Conservation (phyloP, 148 eudicot species). For the Cornus controversa region DNA sequence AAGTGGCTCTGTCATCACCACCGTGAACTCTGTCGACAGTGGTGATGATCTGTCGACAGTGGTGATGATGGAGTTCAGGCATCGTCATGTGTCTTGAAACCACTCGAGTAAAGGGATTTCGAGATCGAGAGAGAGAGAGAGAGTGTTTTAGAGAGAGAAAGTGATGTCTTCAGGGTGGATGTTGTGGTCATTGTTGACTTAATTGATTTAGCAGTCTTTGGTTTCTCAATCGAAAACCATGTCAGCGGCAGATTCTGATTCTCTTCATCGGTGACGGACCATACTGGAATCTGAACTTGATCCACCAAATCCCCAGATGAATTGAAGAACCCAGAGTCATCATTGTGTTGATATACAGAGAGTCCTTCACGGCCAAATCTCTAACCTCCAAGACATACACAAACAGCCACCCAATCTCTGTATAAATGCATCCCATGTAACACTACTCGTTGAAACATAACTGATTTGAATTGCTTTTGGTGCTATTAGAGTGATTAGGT, state of each 20-base stretch:
- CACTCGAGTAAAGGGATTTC: too few species aligned
- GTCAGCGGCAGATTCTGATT: slow-evolving; percentile 60
- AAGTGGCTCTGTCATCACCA: too few species aligned
- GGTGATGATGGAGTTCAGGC: too few species aligned
- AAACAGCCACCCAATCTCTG: slow-evolving; percentile 54
- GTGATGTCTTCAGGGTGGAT: too few species aligned
- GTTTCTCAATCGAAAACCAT: slow-evolving; percentile 68
- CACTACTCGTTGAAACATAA: not conserved
- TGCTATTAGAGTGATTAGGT: too few species aligned
- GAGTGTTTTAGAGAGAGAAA: too few species aligned
- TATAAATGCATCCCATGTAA: too few species aligned
- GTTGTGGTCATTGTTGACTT: too few species aligned
- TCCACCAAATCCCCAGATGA: slow-evolving; percentile 61
- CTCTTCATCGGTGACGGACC: slow-evolving; percentile 48
- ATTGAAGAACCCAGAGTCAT: slow-evolving; percentile 40
- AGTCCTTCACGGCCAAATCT: slow-evolving; percentile 47
- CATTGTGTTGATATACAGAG: slow-evolving; percentile 48
- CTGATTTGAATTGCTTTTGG: not conserved
- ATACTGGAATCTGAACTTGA: slow-evolving; percentile 58
- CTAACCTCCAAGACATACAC: slow-evolving; percentile 69
- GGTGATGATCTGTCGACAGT: too few species aligned
- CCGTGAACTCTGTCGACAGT: too few species aligned
- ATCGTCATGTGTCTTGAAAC: too few species aligned
- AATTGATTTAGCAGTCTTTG: slow-evolving; percentile 35
- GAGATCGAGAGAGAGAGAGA: too few species aligned